Conservation (phyloP, 768 basidiomycete genomes). For the Tylopilus subfusipes region DNA sequence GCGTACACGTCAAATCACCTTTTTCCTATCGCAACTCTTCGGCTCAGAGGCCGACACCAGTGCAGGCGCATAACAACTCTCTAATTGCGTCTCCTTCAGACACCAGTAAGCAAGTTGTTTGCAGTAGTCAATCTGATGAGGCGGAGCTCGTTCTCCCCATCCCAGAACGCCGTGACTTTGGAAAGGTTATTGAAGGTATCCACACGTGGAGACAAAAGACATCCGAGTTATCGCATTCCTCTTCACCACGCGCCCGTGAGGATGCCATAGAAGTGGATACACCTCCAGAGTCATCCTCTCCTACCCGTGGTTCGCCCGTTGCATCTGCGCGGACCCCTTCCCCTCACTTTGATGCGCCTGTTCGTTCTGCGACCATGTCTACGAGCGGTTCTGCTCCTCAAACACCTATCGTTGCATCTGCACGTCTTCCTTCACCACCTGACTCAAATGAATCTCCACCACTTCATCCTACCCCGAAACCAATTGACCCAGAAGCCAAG, state of each 20-base stretch:
- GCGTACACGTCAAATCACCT: conserved; percentile 11
- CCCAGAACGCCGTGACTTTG: conserved; percentile 25
- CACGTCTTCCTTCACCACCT: conserved; percentile 21
- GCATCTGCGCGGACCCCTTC: conserved; percentile 3
- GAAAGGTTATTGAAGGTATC: conserved; percentile 36
- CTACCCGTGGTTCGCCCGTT: conserved; percentile 5
- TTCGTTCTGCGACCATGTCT: conserved; percentile 1
- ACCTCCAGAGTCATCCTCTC: conserved; percentile 12
- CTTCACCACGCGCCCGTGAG: neutral
- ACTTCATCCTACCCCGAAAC: conserved; percentile 30
- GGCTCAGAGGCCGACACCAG: conserved; percentile 9
- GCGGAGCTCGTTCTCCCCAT: conserved; percentile 43
- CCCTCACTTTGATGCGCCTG: conserved; percentile 5
- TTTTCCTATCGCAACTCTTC: conserved; percentile 36
- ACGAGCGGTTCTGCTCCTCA: conserved; percentile 7
- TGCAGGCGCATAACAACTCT: neutral
- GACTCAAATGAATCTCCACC: conserved; percentile 21
- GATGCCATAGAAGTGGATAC: conserved; percentile 19
- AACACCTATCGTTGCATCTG: conserved; percentile 11
- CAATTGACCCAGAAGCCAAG: conserved; percentile 38
- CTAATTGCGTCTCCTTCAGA: conserved; percentile 16
- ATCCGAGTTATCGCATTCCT: conserved; percentile 14
- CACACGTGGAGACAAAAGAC: conserved; percentile 42
- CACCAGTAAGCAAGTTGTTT: conserved; percentile 40
- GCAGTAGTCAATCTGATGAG: conserved; percentile 69